Conservation (phyloP, 257 asterid genomes). For the Echites panduratus region DNA sequence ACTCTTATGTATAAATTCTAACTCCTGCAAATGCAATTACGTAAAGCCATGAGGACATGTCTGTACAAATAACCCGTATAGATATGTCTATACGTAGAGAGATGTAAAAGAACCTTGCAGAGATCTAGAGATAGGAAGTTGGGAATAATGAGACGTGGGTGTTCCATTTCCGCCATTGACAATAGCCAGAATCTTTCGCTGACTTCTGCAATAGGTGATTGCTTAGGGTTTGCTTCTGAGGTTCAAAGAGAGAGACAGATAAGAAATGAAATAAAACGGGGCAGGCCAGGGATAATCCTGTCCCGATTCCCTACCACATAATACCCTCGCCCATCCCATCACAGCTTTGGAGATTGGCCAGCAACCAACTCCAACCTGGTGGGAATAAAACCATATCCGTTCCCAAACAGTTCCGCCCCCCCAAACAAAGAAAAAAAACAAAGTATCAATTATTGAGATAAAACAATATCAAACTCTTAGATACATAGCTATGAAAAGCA, state of each 20-base stretch:
- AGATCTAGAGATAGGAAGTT: conserved; percentile 24
- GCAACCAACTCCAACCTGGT: too few species aligned
- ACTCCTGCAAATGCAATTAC: conserved; percentile 37
- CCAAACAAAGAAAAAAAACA: too few species aligned
- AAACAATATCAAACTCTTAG: background rate
- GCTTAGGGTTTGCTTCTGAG: background rate
- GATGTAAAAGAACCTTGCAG: conserved; percentile 28
- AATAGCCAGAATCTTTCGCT: background rate
- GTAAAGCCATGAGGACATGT: background rate
- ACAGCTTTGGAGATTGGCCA: too few species aligned
- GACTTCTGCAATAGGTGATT: background rate
- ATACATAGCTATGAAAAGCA: background rate
- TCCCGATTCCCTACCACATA: too few species aligned
- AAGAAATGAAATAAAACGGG: too few species aligned
- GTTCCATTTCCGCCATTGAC: conserved; percentile 13
- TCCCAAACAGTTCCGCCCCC: too few species aligned
- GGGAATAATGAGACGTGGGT: conserved; percentile 33
- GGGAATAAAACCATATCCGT: too few species aligned
- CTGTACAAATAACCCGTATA: background rate
- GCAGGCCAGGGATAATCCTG: too few species aligned
- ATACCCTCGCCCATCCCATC: too few species aligned
- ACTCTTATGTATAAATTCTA: conserved; percentile 86
- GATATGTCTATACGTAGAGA: background rate
- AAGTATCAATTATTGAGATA: background rate
- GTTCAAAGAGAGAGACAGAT: too few species aligned